These are phyloP conservation scores for Phoma sp. DNA, from an alignment of 2,329 filamentous ascomycete species.

Conservation along the genomic window DNA sequence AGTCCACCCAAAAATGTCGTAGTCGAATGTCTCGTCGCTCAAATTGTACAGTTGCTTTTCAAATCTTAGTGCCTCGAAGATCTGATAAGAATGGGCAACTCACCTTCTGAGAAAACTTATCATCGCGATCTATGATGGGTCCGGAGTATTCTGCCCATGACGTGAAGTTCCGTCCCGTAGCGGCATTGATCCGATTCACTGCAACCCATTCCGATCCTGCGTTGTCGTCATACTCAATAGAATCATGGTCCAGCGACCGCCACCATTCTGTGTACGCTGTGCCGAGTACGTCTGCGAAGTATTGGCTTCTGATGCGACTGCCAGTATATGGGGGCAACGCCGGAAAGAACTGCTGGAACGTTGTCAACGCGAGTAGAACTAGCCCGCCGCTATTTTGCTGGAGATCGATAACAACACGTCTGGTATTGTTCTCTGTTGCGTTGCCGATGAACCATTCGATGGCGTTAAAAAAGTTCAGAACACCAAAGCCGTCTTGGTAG, in stretches of 20 bases:
- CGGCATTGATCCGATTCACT: slow-evolving; percentile 22
- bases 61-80: no score
- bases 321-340: slow-evolving; percentile 47
- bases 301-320: slow-evolving; percentile 52
- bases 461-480: neutral
- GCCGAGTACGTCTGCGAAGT: slow-evolving; percentile 30
- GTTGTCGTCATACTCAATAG: neutral
- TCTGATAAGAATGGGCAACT: neutral
- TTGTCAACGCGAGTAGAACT: slow-evolving; percentile 34
- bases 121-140: slow-evolving; percentile 29
- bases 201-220: slow-evolving; percentile 26
- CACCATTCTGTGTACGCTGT: slow-evolving; percentile 15
- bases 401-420: slow-evolving; percentile 65
- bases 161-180: slow-evolving; percentile 40
- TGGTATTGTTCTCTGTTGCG: neutral
- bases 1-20: slow-evolving; percentile 1
- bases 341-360: slow-evolving; percentile 60
- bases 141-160: slow-evolving; percentile 51
- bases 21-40: neutral
- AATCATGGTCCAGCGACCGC: slow-evolving; percentile 2
- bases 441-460: neutral
- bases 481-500: slow-evolving; percentile 12
- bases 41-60: slow-evolving; percentile 25
- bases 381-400: slow-evolving; percentile 63
- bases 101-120: slow-evolving; percentile 45